Percentiles rank a stretch among this genome's conserved stretches.
Evolutionary conservation across 805 yeast genomes (phyloP).

Genomic region (Cyberlindnera maritima): DNA sequence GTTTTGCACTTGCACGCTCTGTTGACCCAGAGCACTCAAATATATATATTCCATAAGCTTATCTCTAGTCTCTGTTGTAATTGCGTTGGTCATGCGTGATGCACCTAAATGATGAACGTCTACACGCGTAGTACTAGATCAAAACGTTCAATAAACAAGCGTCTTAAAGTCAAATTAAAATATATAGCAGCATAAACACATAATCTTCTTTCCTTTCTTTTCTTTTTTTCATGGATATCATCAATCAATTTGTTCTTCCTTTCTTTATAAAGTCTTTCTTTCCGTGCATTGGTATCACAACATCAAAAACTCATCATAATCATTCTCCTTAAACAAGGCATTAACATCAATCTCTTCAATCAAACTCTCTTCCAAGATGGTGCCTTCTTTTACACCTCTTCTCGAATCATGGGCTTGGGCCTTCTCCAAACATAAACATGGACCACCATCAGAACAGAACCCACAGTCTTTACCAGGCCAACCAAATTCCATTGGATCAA

Average conservation of each 20-base stretch:
- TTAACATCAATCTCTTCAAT: conserved; percentile 8
- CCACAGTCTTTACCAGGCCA: conserved; percentile 18
- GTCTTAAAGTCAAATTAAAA: background rate
- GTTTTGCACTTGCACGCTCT: background rate
- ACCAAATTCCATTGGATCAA: conserved; percentile 17
- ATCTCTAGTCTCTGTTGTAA: too few species aligned
- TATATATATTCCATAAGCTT: too few species aligned
- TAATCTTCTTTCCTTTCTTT: too few species aligned
- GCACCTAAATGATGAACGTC: too few species aligned
- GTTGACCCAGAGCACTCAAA: too few species aligned
- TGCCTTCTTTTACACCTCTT: conserved; percentile 2
- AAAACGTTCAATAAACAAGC: too few species aligned
- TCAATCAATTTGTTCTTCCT: background rate
- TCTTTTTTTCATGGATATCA: background rate
- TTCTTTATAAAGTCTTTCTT: background rate
- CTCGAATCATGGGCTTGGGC: background rate
- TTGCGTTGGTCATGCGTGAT: too few species aligned
- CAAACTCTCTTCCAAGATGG: conserved; percentile 3
- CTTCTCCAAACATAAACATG: conserved; percentile 20
- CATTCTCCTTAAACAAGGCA: conserved; percentile 5
- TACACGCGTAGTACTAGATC: too few species aligned
- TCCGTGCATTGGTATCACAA: too few species aligned
- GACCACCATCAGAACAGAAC: conserved; percentile 15
- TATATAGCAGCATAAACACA: background rate
- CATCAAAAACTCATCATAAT: conserved; percentile 21